Percentiles rank a stretch among this genome's conserved stretches.
These are phyloP conservation scores for Dinochytrium kinnereticum DNA, from an alignment of 371 early-diverging fungal species.

Conservation along the genomic window DNA sequence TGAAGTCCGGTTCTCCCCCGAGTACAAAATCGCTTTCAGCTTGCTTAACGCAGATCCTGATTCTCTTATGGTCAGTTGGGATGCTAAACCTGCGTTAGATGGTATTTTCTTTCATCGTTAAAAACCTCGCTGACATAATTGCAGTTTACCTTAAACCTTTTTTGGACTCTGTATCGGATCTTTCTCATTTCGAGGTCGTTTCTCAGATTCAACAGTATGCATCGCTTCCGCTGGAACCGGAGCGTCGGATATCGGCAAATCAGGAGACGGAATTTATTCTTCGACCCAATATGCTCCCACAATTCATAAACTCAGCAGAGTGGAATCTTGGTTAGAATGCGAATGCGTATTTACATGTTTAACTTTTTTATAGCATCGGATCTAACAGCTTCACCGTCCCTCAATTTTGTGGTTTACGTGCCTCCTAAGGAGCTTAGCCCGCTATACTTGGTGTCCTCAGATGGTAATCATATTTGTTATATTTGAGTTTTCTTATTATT, in stretches of 20 bases:
- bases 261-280: slow-evolving; percentile 49
- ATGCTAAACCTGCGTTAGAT: slow-evolving; percentile 69
- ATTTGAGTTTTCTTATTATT: neutral
- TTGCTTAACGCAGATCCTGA: slow-evolving; percentile 79
- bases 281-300: slow-evolving; percentile 66
- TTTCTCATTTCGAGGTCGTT: slow-evolving; percentile 64
- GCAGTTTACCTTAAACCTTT: slow-evolving; percentile 51
- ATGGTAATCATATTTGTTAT: slow-evolving; percentile 43
- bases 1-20: slow-evolving; percentile 72
- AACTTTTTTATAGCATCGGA: slow-evolving; percentile 67
- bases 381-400: slow-evolving; percentile 76
- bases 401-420: slow-evolving; percentile 87
- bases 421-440: slow-evolving; percentile 73
- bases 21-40: slow-evolving; percentile 79
- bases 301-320: slow-evolving; percentile 88
- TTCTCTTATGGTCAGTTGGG: slow-evolving; percentile 69
- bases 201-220: slow-evolving; percentile 81
- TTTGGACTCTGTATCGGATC: slow-evolving; percentile 51
- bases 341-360: no score
- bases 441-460: slow-evolving; percentile 65
- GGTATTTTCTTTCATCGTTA: slow-evolving; percentile 39
- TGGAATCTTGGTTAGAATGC: slow-evolving; percentile 77
- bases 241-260: slow-evolving; percentile 36
- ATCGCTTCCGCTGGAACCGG: slow-evolving; percentile 65
- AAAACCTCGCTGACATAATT: neutral